Evolutionary conservation across 2,329 filamentous ascomycete species (phyloP).

Genomic region (Byssothecium circinans): DNA sequence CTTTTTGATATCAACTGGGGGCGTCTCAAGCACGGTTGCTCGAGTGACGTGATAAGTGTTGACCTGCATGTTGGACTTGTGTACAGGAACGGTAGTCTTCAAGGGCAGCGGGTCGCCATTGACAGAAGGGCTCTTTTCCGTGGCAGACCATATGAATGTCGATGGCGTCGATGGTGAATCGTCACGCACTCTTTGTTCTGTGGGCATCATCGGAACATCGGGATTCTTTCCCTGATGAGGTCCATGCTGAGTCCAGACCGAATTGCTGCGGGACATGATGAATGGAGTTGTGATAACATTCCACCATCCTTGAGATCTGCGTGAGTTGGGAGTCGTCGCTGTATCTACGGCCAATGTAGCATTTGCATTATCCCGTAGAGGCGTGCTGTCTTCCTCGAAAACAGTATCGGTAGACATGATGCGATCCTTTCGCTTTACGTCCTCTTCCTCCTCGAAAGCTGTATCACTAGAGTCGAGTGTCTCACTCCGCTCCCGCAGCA

Average conservation of each 20-base stretch:
- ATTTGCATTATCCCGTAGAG: conserved; percentile 29
- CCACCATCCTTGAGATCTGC: conserved; percentile 73
- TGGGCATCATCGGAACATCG: conserved; percentile 38
- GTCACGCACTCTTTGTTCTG: conserved; percentile 21
- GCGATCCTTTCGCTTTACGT: conserved; percentile 45
- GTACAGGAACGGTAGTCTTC: background rate
- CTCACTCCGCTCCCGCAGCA: conserved; percentile 30
- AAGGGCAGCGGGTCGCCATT: conserved; percentile 14
- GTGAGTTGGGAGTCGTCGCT: conserved; percentile 52
- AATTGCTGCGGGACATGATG: conserved; percentile 41
- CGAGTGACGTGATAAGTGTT: background rate
- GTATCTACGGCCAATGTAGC: conserved; percentile 43
- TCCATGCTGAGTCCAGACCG: conserved; percentile 37
- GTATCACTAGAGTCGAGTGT: conserved; percentile 42
- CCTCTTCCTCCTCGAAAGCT: conserved; percentile 53
- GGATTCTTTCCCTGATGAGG: conserved; percentile 29
- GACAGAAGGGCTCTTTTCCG: conserved; percentile 20
- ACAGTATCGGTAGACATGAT: conserved; percentile 63
- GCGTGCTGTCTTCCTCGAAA: conserved; percentile 68
- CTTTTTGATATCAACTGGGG: background rate
- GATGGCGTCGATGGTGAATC: conserved; percentile 19
- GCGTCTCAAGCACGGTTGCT: background rate
- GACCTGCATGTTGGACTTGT: background rate
- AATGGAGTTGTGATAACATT: conserved; percentile 75
- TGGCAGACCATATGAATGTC: conserved; percentile 29